Percentiles rank a stretch among this genome's conserved stretches.
These are phyloP conservation scores for Candida hispaniensis DNA, from an alignment of 805 yeast species.

Conservation along the genomic window DNA sequence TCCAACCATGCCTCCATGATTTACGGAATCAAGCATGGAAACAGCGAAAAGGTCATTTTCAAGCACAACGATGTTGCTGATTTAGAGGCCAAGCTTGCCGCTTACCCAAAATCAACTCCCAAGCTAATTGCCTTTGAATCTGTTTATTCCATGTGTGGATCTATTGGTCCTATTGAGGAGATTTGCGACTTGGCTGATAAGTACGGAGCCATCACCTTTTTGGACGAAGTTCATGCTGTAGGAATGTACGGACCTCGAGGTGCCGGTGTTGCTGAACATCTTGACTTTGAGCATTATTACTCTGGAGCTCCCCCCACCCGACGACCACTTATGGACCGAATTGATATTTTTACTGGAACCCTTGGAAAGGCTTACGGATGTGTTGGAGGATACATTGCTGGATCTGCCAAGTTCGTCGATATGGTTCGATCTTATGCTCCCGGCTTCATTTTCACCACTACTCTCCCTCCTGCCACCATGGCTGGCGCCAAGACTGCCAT, in stretches of 20 bases:
- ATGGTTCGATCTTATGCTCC: slow-evolving; percentile 96
- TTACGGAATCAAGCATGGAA: slow-evolving; percentile 84
- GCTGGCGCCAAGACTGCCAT: slow-evolving; percentile 88
- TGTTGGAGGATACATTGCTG: slow-evolving; percentile 97
- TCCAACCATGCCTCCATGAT: slow-evolving; percentile 98
- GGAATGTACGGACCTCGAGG: slow-evolving; percentile 99
- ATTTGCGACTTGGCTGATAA: slow-evolving; percentile 95
- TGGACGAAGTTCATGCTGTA: slow-evolving; percentile 98
- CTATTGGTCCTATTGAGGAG: slow-evolving; percentile 83
- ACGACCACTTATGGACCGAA: slow-evolving; percentile 69
- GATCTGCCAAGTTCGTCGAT: slow-evolving; percentile 69
- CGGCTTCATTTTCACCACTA: slow-evolving; percentile 93
- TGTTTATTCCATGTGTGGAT: slow-evolving; percentile 97
- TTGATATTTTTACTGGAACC: slow-evolving; percentile 96
- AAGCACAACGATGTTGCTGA: slow-evolving; percentile 83
- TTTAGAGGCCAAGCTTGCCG: slow-evolving; percentile 65
- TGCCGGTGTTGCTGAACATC: slow-evolving; percentile 98
- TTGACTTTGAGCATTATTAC: slow-evolving; percentile 77
- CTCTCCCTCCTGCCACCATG: slow-evolving; percentile 96
- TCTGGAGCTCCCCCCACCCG: slow-evolving; percentile 41
- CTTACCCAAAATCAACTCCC: slow-evolving; percentile 79
- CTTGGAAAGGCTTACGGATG: slow-evolving; percentile 94
- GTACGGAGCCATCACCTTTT: slow-evolving; percentile 92
- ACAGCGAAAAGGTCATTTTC: slow-evolving; percentile 78
- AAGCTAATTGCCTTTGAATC: slow-evolving; percentile 95